A percentile compares a stretch with the other conserved stretches of the same genome.
phyloP scores from a whole-genome alignment of 768 basidiomycete species.

The Thelephora ganbajun region DNA sequence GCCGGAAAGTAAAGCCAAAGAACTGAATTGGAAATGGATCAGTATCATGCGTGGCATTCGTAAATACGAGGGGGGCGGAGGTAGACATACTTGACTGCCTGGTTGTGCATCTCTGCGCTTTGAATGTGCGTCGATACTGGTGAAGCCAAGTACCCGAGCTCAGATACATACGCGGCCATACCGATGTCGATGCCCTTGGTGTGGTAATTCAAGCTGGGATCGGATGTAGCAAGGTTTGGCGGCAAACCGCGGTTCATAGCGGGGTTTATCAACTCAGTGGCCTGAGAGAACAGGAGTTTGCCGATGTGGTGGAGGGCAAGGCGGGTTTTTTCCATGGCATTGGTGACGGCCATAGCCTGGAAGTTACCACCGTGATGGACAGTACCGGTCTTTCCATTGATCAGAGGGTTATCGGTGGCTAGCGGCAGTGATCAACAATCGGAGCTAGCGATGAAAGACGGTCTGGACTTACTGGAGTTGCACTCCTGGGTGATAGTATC shows the following conservation, averaged over 20 bases:
- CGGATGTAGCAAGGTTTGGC: constrained; percentile 64
- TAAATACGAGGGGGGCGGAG: not conserved
- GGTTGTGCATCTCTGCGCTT: constrained; percentile 86
- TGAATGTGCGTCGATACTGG: constrained; percentile 79
- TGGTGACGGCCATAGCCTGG: constrained; percentile 78
- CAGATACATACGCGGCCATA: constrained; percentile 66
- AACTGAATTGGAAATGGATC: constrained; percentile 28
- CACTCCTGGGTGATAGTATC: constrained; percentile 58
- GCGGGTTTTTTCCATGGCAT: constrained; percentile 80
- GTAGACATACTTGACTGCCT: constrained; percentile 65
- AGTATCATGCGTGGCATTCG: not conserved
- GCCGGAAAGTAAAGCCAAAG: constrained; percentile 71
- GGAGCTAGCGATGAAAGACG: not conserved
- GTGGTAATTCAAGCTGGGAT: constrained; percentile 73
- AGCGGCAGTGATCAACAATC: not conserved
- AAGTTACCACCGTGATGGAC: constrained; percentile 83
- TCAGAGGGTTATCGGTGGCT: constrained; percentile 83
- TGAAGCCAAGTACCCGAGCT: constrained; percentile 71
- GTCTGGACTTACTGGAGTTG: constrained; percentile 54
- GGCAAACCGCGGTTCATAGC: constrained; percentile 75
- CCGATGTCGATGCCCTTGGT: constrained; percentile 80
- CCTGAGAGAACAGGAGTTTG: constrained; percentile 36
- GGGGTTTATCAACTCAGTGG: constrained; percentile 68
- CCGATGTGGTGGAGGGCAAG: constrained; percentile 36
- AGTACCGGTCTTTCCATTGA: constrained; percentile 49